phyloP scores from a whole-genome alignment of 116 monocot genomes.

The Phalaenopsis hybrid region DNA sequence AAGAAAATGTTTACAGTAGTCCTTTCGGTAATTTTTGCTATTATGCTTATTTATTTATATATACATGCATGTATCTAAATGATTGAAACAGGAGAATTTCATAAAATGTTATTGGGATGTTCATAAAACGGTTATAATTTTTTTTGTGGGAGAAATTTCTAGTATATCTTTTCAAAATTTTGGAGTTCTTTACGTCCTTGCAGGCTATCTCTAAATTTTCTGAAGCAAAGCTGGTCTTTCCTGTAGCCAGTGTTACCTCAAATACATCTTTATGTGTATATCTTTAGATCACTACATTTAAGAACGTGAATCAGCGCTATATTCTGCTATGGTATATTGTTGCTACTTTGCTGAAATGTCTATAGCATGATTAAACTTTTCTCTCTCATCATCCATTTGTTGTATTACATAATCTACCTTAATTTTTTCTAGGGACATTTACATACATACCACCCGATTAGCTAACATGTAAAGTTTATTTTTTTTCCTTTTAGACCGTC shows the following conservation, averaged over 20 bases:
- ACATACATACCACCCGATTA: no score
- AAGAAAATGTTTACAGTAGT: no score
- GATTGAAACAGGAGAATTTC: no score
- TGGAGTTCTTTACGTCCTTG: background rate
- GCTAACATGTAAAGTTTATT: no score
- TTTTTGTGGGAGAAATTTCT: no score
- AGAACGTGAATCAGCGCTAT: background rate
- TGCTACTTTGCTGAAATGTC: background rate
- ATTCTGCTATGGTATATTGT: background rate
- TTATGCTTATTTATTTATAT: no score
- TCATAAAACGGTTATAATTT: no score
- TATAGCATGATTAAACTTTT: background rate
- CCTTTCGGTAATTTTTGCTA: no score
- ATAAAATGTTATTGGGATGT: no score
- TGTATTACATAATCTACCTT: background rate
- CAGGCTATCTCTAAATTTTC: background rate
- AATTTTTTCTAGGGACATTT: background rate
- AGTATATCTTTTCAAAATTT: background rate
- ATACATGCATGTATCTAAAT: no score
- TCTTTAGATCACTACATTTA: background rate
- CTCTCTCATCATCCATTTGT: background rate
- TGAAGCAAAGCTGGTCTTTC: background rate
- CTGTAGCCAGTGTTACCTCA: background rate
- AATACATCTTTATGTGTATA: background rate
- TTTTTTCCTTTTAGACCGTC: no score